Evolutionary conservation across 2,329 filamentous ascomycete genomes (phyloP), one percentile per base, ranked within the genome.

Genomic region (Ramularia endophylla): DNA sequence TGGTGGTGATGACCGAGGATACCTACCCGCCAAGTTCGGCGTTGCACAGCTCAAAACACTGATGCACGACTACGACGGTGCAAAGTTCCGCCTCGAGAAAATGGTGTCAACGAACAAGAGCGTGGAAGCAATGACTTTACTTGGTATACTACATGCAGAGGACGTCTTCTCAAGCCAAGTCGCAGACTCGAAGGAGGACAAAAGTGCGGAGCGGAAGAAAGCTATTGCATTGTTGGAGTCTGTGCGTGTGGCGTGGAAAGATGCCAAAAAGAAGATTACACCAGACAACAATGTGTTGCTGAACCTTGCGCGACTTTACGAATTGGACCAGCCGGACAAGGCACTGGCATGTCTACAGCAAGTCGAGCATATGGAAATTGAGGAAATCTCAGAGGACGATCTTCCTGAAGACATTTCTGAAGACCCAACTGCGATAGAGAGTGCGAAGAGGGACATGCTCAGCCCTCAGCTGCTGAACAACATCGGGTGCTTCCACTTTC

Each of bases 401-500:
- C 72, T 74, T 17, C 81, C 83, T 0, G 66, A 63, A 27, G 57
- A 59, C 13, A 49, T 59, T 19, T 52, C 42, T 1, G 56, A 54
- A 9, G 50, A 55, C 25, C 43, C 48, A 15, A 48, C 46, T 44
- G 39, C 70, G 70, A 16, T 45, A n/a, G 25, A 30, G 27, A 41
- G 41, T 16, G 72, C 74, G 12, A 72, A 94, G 19, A 81, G 88
- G 40, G 85, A 89, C 59, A 74, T 83, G 44, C 71, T 98, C 1
- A 86, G 89, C 1, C 92, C 92, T 3, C 88, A 95, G 58, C 73
- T 97, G 2, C 75, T 98, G 31, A 98, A 97, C 72, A 98, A 98
- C 62, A 94, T 97, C 61, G 92, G 87, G 4, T 95, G 89, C 64
- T 97, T 97, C 66, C 80, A 94, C 53, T 95, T 87, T 53, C 88